phyloP scores from a whole-genome alignment of 2,329 filamentous ascomycete genomes.

The Pestalotiopsis sp. region DNA sequence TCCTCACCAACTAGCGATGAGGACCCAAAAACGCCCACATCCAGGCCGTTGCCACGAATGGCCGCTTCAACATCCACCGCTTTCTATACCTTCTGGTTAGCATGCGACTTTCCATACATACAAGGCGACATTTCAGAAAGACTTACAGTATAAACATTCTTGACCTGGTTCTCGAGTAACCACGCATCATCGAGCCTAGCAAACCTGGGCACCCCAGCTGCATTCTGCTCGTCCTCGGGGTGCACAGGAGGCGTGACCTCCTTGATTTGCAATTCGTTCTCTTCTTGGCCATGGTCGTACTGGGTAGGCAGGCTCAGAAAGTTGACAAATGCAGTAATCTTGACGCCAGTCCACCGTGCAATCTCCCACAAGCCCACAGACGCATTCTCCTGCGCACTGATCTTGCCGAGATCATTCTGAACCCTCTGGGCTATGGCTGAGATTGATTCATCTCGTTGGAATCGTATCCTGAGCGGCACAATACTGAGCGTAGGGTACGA shows the following conservation, averaged over 20 bases:
- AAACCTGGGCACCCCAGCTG: not conserved
- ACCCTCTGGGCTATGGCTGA: slow-evolving; percentile 60
- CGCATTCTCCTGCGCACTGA: slow-evolving; percentile 59
- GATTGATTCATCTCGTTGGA: slow-evolving; percentile 36
- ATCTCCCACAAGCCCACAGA: slow-evolving; percentile 72
- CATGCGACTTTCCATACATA: not conserved
- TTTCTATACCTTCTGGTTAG: slow-evolving; percentile 23
- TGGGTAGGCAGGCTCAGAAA: slow-evolving; percentile 63
- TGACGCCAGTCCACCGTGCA: slow-evolving; percentile 72
- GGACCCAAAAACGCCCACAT: slow-evolving; percentile 32
- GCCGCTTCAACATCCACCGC: slow-evolving; percentile 32
- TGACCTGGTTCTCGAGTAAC: slow-evolving; percentile 22
- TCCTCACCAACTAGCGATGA: slow-evolving; percentile 19
- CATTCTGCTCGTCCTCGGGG: not conserved
- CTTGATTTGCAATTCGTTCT: not conserved
- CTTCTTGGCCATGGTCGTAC: not conserved
- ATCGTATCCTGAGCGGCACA: slow-evolving; percentile 67
- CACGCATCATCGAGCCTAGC: slow-evolving; percentile 17
- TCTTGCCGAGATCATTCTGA: slow-evolving; percentile 67
- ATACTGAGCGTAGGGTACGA: slow-evolving; percentile 78
- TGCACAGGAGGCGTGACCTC: not conserved
- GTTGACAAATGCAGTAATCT: slow-evolving; percentile 77
- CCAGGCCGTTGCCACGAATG: slow-evolving; percentile 24
- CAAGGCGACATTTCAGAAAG: not conserved
- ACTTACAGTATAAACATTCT: slow-evolving; percentile 24